Evolutionary conservation across 129 eudicot species (phyloP).

Genomic region (Heracleum sosnowskyi): DNA sequence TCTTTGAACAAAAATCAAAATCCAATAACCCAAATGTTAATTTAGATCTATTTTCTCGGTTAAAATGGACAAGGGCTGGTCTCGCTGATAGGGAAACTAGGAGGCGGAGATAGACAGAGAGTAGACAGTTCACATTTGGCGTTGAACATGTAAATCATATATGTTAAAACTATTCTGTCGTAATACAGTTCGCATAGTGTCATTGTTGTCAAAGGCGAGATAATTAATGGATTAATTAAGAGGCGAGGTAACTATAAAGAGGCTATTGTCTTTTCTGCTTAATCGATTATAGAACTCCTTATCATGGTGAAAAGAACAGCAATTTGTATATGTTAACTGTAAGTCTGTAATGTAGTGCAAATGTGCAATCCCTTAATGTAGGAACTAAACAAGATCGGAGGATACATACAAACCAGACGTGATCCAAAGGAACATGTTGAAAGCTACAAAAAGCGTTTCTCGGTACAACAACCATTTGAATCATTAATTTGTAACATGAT

Average conservation of each 20-base stretch:
- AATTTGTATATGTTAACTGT: background rate
- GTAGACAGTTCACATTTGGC: background rate
- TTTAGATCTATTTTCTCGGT: background rate
- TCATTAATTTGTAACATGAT: background rate
- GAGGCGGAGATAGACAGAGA: background rate
- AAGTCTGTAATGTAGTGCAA: background rate
- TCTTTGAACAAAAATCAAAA: background rate
- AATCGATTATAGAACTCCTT: background rate
- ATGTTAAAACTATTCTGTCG: background rate
- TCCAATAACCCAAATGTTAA: background rate
- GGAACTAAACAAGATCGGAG: conserved; percentile 72
- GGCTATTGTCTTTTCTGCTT: no score
- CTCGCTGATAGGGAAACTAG: background rate
- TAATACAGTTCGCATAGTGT: background rate
- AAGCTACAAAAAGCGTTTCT: conserved; percentile 61
- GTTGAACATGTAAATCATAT: background rate
- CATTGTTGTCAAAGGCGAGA: background rate
- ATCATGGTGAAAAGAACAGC: background rate
- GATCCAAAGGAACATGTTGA: conserved; percentile 74
- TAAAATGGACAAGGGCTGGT: background rate
- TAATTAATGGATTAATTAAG: background rate
- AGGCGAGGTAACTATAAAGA: background rate
- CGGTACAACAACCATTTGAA: conserved; percentile 21
- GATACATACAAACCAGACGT: conserved; percentile 46
- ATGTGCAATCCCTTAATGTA: conserved; percentile 17